Base-by-base conservation (phyloP, 23 red algal genomes). In the Gracilariopsis chorda region DNA sequence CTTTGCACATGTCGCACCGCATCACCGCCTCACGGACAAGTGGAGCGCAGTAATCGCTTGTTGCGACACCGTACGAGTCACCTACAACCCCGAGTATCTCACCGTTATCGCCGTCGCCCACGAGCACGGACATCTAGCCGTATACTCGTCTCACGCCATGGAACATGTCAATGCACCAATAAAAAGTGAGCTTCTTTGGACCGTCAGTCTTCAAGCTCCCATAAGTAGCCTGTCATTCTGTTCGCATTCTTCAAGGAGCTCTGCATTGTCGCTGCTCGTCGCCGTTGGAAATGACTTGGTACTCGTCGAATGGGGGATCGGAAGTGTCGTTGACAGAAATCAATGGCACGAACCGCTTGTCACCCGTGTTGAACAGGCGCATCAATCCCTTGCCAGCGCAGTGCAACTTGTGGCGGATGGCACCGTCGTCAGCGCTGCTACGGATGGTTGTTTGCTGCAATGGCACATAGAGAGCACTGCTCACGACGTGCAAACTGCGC, bases 301-400 rank as follows among this genome's bases (percentile, higher is more conserved):
- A 8, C 46, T 89, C 20, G 51, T 89, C 17, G 85, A 89, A 11
- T 89, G 85, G 85, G 33, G 40, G 21, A 48, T 59, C 14, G 39
- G 46, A 8, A 35, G 51, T 51, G 72, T 24, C 27, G 19, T 77
- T 56, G 37, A 63, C 2, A 2, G 32, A 3, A 20, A 57, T 7
- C 49, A 76, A 12, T 89, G 85, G 85, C 19, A 41, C 1, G 14
- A 48, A n/a, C 85, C 85, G 6, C 16, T 24, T 33, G 65, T 89
- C 45, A 36, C 35, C 11, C 48, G 70, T 32, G 44, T 89, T 29
- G 11, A 23, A 14, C 61, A 89, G 33, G 85, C 85, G 2, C 85
- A 89, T 60, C 49, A 77, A 11, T 48, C 33, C 21, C 69, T 89
- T 51, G 14, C 78, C n/a, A 62, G 68, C n/a, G 51, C 49, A 2